Percentiles rank a stretch among this genome's conserved stretches.
Evolutionary conservation across 78 protist species (phyloP).

Genomic region (Dictyostelium discoideum): DNA sequence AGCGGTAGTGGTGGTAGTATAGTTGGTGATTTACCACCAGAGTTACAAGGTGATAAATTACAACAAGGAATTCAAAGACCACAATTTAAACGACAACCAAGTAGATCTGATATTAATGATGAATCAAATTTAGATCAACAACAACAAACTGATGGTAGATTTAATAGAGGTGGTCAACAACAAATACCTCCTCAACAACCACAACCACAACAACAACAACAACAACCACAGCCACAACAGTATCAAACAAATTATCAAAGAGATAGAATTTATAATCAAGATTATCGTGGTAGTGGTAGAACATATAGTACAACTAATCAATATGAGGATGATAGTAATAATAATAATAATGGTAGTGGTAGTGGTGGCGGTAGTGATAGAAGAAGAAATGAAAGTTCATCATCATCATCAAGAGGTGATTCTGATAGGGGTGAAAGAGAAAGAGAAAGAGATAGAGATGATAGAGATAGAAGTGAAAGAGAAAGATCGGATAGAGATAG

Average conservation of each 20-base stretch:
- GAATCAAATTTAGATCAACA: background rate
- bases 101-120: background rate
- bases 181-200: slow-evolving; percentile 8
- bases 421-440: slow-evolving; percentile 28
- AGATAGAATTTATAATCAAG: background rate
- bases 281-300: slow-evolving; percentile 50
- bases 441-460: slow-evolving; percentile 20
- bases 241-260: background rate
- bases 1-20: background rate
- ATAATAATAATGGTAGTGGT: too few species aligned
- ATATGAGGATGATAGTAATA: background rate
- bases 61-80: background rate
- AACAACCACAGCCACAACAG: background rate
- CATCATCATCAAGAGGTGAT: slow-evolving; percentile 36
- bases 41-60: background rate
- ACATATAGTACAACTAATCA: background rate
- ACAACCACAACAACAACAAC: background rate
- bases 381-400: slow-evolving; percentile 15
- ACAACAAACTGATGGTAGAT: background rate
- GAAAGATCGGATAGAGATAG: slow-evolving; percentile 25
- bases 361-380: slow-evolving; percentile 24
- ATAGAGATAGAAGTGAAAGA: slow-evolving; percentile 24
- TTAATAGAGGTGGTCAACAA: background rate
- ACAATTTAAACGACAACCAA: background rate
- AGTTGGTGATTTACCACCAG: slow-evolving; percentile 69